A percentile compares a stretch with the other conserved stretches of the same genome.
Conservation (phyloP, 1,284 basidiomycete genomes). For the Laetiporus sulphureus region DNA sequence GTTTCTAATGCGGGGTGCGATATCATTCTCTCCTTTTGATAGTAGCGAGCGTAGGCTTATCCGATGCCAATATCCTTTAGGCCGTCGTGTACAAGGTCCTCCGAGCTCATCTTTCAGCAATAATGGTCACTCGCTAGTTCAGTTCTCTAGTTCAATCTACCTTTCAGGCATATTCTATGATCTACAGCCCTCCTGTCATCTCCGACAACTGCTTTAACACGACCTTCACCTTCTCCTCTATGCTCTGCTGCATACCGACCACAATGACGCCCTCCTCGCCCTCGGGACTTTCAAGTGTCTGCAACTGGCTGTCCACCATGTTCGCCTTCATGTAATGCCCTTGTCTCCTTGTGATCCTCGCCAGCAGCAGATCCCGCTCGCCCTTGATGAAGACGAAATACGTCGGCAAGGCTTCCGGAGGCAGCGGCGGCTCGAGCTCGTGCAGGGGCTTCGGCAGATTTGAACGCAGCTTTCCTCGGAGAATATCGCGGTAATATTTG, state of each 20-base stretch:
- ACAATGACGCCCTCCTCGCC: constrained; percentile 64
- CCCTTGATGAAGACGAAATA: constrained; percentile 86
- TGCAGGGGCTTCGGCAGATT: constrained; percentile 20
- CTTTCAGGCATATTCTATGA: too few relatives aligned
- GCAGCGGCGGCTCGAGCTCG: constrained; percentile 20
- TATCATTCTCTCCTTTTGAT: too few relatives aligned
- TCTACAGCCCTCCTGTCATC: too few relatives aligned
- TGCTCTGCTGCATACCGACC: constrained; percentile 52
- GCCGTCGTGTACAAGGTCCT: too few relatives aligned
- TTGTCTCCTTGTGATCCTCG: constrained; percentile 65
- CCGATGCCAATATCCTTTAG: too few relatives aligned
- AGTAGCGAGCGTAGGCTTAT: too few relatives aligned
- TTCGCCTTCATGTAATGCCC: constrained; percentile 86
- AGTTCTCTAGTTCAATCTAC: too few relatives aligned
- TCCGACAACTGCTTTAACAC: constrained; percentile 21
- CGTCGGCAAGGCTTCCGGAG: constrained; percentile 40
- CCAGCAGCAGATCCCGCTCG: constrained; percentile 49
- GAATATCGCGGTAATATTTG: constrained; percentile 72
- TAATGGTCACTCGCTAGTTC: too few relatives aligned
- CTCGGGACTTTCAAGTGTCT: constrained; percentile 71
- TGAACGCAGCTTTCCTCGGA: constrained; percentile 50
- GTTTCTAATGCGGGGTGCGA: too few relatives aligned
- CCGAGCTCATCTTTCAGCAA: too few relatives aligned
- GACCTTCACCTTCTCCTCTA: constrained; percentile 36
- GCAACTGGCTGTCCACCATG: constrained; percentile 86